Evolutionary conservation across 129 eudicot genomes (phyloP).

Genomic region (Kitagawia praeruptora): DNA sequence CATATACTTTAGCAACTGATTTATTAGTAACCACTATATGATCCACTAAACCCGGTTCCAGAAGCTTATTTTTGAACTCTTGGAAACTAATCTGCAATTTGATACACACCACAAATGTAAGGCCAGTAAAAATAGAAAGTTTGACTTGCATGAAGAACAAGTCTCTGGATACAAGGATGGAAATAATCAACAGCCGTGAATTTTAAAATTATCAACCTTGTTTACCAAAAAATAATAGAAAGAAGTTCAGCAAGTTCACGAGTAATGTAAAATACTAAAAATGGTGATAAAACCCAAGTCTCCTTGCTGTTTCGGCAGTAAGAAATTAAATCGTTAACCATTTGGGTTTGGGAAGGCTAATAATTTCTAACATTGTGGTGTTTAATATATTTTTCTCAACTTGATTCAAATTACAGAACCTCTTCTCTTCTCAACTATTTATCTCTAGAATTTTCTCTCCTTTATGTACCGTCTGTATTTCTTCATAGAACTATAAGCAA

Average conservation of each 20-base stretch:
- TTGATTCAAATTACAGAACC: neutral
- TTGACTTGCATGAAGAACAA: neutral
- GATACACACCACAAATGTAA: neutral
- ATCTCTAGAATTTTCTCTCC: neutral
- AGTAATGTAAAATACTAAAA: neutral
- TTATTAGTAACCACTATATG: constrained; percentile 61
- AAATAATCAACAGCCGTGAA: neutral
- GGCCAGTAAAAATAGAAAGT: neutral
- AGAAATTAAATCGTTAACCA: neutral
- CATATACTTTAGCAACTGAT: constrained; percentile 69
- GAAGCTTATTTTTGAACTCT: constrained; percentile 68
- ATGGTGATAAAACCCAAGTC: neutral
- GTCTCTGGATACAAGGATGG: neutral
- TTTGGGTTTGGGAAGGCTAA: neutral
- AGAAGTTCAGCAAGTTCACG: neutral
- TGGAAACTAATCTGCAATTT: constrained; percentile 62
- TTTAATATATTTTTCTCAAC: neutral
- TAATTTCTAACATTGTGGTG: neutral
- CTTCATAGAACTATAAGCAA: neutral
- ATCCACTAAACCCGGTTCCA: constrained; percentile 71
- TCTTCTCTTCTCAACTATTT: neutral
- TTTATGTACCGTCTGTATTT: neutral
- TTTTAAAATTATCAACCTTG: neutral
- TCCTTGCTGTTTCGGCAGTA: neutral
- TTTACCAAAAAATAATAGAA: neutral